Conservation (phyloP, 164 flowering plant species). For the Pachysandra terminalis region DNA sequence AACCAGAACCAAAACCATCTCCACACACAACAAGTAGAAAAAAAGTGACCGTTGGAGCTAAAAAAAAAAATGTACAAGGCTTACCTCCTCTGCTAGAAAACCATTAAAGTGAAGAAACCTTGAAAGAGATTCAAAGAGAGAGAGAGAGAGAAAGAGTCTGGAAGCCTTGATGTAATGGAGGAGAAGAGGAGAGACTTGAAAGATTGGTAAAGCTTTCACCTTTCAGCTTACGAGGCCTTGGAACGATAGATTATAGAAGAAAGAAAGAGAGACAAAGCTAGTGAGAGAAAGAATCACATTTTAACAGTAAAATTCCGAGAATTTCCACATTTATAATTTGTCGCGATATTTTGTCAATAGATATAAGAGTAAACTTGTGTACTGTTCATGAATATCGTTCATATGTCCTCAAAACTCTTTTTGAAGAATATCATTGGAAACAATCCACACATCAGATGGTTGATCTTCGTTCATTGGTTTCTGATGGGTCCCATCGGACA, state of each 20-base stretch:
- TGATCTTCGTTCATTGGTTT: too few species aligned
- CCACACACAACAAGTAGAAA: background rate
- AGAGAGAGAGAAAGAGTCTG: background rate
- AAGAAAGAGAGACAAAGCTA: background rate
- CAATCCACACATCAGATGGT: too few species aligned
- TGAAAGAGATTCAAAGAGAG: background rate
- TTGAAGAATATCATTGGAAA: too few species aligned
- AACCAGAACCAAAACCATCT: slow-evolving; percentile 23
- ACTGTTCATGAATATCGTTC: too few species aligned
- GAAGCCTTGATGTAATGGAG: background rate
- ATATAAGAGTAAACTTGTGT: too few species aligned
- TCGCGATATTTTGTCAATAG: slow-evolving; percentile 1
- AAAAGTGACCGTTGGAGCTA: slow-evolving; percentile 17
- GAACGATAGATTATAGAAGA: too few species aligned
- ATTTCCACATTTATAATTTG: background rate
- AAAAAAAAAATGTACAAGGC: background rate
- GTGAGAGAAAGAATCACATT: slow-evolving; percentile 2
- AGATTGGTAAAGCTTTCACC: background rate
- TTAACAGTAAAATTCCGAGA: too few species aligned
- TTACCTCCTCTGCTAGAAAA: background rate
- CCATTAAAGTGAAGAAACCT: background rate
- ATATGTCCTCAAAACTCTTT: too few species aligned
- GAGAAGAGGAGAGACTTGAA: background rate
- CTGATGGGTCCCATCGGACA: too few species aligned
- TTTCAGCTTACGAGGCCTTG: too few species aligned